Evolutionary conservation across 2,329 filamentous ascomycete species (phyloP), one percentile per base, ranked within the genome.

Genomic region (Sarocladium brachiariae): DNA sequence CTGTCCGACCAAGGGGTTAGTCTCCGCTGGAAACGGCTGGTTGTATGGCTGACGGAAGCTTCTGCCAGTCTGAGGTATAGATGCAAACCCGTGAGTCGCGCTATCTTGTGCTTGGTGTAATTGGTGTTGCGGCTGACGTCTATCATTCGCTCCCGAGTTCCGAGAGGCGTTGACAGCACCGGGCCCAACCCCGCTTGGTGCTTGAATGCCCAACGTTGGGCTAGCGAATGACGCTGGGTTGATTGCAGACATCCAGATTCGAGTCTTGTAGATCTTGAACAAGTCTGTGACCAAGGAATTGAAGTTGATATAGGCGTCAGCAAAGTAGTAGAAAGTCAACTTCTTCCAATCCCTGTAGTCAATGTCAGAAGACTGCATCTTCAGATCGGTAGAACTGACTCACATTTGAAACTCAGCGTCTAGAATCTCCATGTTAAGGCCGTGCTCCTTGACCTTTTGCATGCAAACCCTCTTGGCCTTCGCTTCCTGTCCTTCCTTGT

Each of bases 191-290:
- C 80, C 80, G 55, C 81, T 84, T 1, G 85, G 82, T 2, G 84
- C 81, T 63, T 85, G 83, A 19, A 90, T 72, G 23, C 86, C 86
- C 46, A 88, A 74, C 2, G 82, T 83, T 16, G 87, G 86, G 55
- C 84, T 91, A 21, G 87, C 87, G 66, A 97, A 96, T 0, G 92
- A 96, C 4, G 92, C 93, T 7, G 93, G 93, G 65, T 99, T 99
- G 67, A 99, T 95, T 3, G 93, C 93, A 4, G 92, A 97, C 89
- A 99, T 96, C 93, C 93, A 99, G 61, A 99, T 99, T 59, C 95
- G 83, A 19, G 92, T 96, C 74, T 99, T 99, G 77, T 97, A 99
- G 55, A 97, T 92, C 70, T 97, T 97, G 79, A 97, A 99, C 11
- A 99, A 77, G 64, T 99, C 93, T 0, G 91, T 96, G 50, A 99